Base-by-base conservation (phyloP, 768 basidiomycete species). In the Cystofilobasidium ferigula region DNA sequence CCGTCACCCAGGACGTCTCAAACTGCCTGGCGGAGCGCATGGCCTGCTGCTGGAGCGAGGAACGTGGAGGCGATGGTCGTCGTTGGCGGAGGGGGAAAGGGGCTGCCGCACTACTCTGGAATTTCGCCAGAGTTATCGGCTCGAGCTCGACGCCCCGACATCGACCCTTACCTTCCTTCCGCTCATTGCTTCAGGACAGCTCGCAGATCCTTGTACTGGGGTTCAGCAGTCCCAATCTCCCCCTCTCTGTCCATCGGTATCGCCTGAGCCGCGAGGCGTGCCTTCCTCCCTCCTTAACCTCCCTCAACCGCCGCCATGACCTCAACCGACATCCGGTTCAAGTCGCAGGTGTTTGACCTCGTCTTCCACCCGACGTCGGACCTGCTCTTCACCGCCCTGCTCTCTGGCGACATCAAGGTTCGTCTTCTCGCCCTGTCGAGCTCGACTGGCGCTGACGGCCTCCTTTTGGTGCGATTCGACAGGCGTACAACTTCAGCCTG, bases 281-380 rank as follows among this genome's bases (percentile, higher is more conserved):
- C 26, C 16, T 16, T 9, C 51, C 10, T 53, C 51, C 12, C 51
- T n/a, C 54, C 18, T 56, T 28, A 28, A 22, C 34, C 16, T 35
- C 22, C 35, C 13, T 36, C 57, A 56, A 8, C 54, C n/a, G 8
- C 20, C 2, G 20, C 34, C 35, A 54, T 57, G 53, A 12, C 54
- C 14, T 56, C 83, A 81, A 80, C 83, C 34, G 79, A 88, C 78
- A 85, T 91, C 58, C 79, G 81, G 26, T 80, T 86, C 53, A 84
- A 83, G 57, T 82, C 84, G 10, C 88, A 94, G 75, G 83, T 92
- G 34, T 95, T 94, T 76, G 93, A 94, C 78, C 78, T 95, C 47
- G 82, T 81, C 1, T 97, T 95, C 72, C 90, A 94, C 71, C 91
- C 93, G 0, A 80, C 79, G 6, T 72, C 81, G 57, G 77, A 84